Percentiles rank a stretch among this genome's conserved stretches.
Conservation (phyloP, 805 yeast genomes). For the Candida sphagnicola region DNA sequence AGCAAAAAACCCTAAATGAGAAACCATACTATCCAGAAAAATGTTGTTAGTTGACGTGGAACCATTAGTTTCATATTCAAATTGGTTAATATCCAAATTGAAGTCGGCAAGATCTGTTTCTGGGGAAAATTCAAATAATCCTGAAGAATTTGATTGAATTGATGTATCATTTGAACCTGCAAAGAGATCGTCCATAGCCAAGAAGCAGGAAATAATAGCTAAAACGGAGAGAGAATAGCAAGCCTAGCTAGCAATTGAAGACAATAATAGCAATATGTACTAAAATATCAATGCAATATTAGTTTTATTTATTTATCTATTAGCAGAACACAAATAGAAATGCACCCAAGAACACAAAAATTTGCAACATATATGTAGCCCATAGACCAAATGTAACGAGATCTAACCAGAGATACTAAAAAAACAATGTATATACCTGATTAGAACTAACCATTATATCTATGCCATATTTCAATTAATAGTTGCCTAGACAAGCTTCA, state of each 20-base stretch:
- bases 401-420: background rate
- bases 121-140: background rate
- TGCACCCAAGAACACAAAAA: background rate
- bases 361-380: background rate
- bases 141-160: background rate
- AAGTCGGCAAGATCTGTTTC: background rate
- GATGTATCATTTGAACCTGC: background rate
- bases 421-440: too few relatives aligned
- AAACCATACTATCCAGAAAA: background rate
- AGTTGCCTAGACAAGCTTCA: too few relatives aligned
- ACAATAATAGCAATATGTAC: background rate
- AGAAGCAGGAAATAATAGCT: background rate
- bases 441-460: too few relatives aligned
- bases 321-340: background rate
- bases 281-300: background rate
- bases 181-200: background rate
- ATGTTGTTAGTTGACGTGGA: background rate
- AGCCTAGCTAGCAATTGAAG: background rate
- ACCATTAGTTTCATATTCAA: background rate
- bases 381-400: background rate
- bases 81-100: background rate
- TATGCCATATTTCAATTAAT: too few relatives aligned
- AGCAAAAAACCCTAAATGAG: background rate
- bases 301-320: too few relatives aligned
- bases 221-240: background rate